Percentiles rank a stretch among this genome's conserved stretches.
phyloP scores from a whole-genome alignment of 129 eudicot genomes.

The Flaveria bidentis region DNA sequence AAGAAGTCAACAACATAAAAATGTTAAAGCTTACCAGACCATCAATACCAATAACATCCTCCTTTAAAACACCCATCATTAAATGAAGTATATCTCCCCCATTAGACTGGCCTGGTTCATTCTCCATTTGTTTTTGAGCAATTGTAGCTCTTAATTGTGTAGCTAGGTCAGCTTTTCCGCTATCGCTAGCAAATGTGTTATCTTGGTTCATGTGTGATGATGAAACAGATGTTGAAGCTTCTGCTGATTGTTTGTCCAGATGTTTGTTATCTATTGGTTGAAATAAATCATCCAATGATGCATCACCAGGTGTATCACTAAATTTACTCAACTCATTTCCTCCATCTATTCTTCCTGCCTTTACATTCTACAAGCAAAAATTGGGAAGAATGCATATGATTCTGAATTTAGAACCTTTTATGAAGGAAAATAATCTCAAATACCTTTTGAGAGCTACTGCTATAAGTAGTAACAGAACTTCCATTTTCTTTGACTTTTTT shows the following conservation, averaged over 20 bases:
- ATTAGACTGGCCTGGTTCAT: slow-evolving; percentile 59
- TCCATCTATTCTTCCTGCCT: slow-evolving; percentile 40
- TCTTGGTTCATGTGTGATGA: slow-evolving; percentile 54
- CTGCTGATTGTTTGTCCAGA: slow-evolving; percentile 50
- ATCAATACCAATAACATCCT: slow-evolving; percentile 78
- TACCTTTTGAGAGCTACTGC: slow-evolving; percentile 53
- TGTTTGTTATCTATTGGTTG: slow-evolving; percentile 64
- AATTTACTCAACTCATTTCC: slow-evolving; percentile 82
- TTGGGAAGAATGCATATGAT: background rate
- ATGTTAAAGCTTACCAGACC: slow-evolving; percentile 60
- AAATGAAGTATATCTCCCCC: slow-evolving; percentile 81
- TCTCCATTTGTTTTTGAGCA: slow-evolving; percentile 90
- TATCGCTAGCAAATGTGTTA: slow-evolving; percentile 38
- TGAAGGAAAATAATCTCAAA: background rate
- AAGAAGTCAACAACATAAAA: slow-evolving; percentile 27
- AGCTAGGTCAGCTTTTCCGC: slow-evolving; percentile 74
- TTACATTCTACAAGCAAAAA: slow-evolving; percentile 28
- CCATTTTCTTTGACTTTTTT: slow-evolving; percentile 51
- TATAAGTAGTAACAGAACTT: slow-evolving; percentile 41
- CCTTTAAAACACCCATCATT: slow-evolving; percentile 86
- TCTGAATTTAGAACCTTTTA: background rate
- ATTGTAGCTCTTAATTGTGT: slow-evolving; percentile 82
- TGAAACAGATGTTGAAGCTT: slow-evolving; percentile 78
- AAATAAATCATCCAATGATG: slow-evolving; percentile 87
- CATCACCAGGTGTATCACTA: slow-evolving; percentile 96